Base-by-base conservation (phyloP, 257 asterid species). In the Voacanga thouarsii region DNA sequence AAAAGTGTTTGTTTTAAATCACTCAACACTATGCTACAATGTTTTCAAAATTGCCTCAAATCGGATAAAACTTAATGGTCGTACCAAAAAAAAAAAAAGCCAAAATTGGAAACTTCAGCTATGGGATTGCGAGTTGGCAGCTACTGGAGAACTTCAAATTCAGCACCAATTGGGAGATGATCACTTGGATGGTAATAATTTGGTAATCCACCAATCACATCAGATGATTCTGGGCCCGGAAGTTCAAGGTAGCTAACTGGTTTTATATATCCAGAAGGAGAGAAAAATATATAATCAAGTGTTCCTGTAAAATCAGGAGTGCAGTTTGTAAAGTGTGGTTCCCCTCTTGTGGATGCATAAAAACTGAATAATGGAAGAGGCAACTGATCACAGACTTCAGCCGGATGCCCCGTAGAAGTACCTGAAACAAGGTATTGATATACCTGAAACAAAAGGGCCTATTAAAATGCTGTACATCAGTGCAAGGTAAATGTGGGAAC, bases 131-230 rank as follows among this genome's bases (percentile, higher is more conserved):
- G 10, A 30, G 9, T 63, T 63, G 51, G 51, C 24, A 55, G 61
- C 61, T 55, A 67, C 3, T 8, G 72, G 26, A 85, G 82, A 65
- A 95, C 88, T 81, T 88, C 92, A 85, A 95, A 95, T 83, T 91
- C 99, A 56, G 94, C 93, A 74, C 99, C 99, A 41, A 93, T 88
- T 1, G 98, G 99, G 3, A 95, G 94, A 85, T 95, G 99, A 78
- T 95, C 99, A 18, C 98, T 95, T 7, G 99, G 99, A 80, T 95
- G 97, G 80, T 87, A 84, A 85, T 88, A 79, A 81, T 95, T 95
- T 6, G 99, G 99, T 83, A 93, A 84, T 11, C 99, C 93, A 23
- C 99, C 97, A 43, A 23, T 80, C 49, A 93, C 81, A 69, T 95
- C 97, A 3, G 88, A 61, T 6, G 98, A 87, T 71, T 89, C 94